Conservation (phyloP, 225 moss, liverwort and hornwort species). For the Pseudoscleropodium purum region DNA sequence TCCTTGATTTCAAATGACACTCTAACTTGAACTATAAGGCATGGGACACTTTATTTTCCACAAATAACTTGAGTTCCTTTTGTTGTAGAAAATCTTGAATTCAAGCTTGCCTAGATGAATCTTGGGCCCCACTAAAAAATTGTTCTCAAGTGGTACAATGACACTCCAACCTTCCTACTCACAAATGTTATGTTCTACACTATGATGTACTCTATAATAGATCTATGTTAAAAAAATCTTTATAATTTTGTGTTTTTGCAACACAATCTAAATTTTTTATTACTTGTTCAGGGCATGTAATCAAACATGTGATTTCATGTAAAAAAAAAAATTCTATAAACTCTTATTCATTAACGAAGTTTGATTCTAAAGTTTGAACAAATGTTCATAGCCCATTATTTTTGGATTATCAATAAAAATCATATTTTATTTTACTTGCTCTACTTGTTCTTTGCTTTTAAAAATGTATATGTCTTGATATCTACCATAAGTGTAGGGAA, state of each 20-base stretch:
- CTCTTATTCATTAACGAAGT: not conserved
- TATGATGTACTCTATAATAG: not conserved
- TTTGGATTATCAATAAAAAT: too few species aligned
- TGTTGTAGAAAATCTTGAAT: not conserved
- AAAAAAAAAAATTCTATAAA: rapidly evolving
- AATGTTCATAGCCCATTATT: too few species aligned
- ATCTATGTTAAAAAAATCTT: not conserved
- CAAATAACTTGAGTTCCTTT: not conserved
- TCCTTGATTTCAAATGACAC: not conserved
- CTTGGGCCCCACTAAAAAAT: not conserved
- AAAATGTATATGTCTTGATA: not conserved
- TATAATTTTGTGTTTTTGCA: not conserved
- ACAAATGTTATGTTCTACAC: not conserved
- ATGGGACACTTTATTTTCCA: not conserved
- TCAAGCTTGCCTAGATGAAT: not conserved
- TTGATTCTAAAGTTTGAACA: not conserved
- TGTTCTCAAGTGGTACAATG: not conserved
- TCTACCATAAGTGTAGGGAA: too few species aligned
- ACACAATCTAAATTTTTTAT: not conserved
- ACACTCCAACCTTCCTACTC: not conserved
- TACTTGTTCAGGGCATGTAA: not conserved
- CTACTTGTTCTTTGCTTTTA: too few species aligned
- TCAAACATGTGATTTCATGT: not conserved
- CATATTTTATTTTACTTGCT: not conserved
- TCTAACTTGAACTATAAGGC: not conserved